A percentile compares a stretch with the other conserved stretches of the same genome.
phyloP scores from a whole-genome alignment of 2,329 filamentous ascomycete species.

The Coccinonectria pachysandricola region DNA sequence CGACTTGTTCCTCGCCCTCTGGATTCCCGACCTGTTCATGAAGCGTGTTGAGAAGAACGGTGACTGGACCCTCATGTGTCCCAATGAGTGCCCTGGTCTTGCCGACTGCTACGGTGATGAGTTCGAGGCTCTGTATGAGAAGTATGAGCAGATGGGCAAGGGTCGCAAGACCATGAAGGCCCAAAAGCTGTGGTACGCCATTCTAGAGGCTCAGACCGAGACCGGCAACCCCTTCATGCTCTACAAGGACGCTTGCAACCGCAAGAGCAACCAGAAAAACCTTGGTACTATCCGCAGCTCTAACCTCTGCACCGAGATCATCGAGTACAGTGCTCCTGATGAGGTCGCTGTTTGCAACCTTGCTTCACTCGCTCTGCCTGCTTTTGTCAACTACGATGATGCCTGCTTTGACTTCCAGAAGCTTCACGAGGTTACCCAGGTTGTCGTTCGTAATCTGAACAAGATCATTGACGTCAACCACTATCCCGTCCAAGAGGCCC shows the following conservation, averaged over 20 bases:
- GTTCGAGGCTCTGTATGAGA: constrained; percentile 89
- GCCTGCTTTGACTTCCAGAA: constrained; percentile 92
- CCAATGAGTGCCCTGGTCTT: constrained; percentile 88
- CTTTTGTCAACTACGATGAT: constrained; percentile 77
- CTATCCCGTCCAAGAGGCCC: constrained; percentile 91
- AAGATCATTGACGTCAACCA: constrained; percentile 97
- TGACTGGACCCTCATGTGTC: constrained; percentile 97
- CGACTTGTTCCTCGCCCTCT: constrained; percentile 93
- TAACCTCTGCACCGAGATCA: constrained; percentile 96
- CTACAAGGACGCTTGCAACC: constrained; percentile 97
- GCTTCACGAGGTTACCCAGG: constrained; percentile 86
- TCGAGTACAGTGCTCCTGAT: constrained; percentile 94
- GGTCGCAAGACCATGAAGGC: constrained; percentile 89
- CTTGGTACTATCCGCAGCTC: constrained; percentile 96
- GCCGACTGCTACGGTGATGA: constrained; percentile 96
- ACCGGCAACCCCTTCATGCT: constrained; percentile 99
- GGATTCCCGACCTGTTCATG: constrained; percentile 99
- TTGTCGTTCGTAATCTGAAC: constrained; percentile 92
- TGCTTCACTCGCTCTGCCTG: constrained; percentile 84
- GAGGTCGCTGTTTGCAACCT: constrained; percentile 98
- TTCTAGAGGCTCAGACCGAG: constrained; percentile 96
- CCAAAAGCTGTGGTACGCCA: constrained; percentile 99
- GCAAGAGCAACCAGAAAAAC: constrained; percentile 99
- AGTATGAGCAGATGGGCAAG: constrained; percentile 79
- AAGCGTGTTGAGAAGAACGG: constrained; percentile 96